Conservation (phyloP, 441 rosid species). For the Erodium chrysanthum region DNA sequence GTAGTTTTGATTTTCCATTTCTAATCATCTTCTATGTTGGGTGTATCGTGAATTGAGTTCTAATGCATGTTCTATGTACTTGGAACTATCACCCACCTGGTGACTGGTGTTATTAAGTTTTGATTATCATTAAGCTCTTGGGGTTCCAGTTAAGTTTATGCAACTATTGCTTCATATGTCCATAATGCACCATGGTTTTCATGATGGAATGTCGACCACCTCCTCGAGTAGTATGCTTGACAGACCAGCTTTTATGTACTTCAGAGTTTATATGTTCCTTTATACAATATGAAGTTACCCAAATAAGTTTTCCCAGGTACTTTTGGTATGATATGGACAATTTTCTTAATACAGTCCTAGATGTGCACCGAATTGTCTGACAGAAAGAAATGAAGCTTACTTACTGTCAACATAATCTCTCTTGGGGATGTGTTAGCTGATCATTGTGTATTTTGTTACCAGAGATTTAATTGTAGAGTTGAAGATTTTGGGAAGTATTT, state of each 20-base stretch:
- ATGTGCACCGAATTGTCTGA: background rate
- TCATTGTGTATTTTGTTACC: background rate
- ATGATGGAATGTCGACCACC: background rate
- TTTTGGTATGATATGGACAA: background rate
- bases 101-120: background rate
- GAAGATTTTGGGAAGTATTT: background rate
- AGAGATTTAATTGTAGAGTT: background rate
- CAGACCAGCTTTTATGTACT: background rate
- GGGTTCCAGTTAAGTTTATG: background rate
- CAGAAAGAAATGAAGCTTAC: background rate
- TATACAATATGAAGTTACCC: background rate
- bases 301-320: background rate
- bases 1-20: background rate
- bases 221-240: background rate
- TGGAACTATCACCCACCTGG: background rate
- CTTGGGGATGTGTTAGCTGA: background rate
- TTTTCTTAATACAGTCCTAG: background rate
- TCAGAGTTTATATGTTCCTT: background rate
- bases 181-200: background rate
- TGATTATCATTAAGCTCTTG: background rate
- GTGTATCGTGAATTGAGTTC: background rate
- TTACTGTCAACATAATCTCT: background rate
- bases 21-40: background rate
- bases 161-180: background rate
- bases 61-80: slow-evolving; percentile 1